Percentiles rank a stretch among this genome's conserved stretches.
Conservation (phyloP, 163 green algal genomes). For the Coccomyxa subellipsoidea region DNA sequence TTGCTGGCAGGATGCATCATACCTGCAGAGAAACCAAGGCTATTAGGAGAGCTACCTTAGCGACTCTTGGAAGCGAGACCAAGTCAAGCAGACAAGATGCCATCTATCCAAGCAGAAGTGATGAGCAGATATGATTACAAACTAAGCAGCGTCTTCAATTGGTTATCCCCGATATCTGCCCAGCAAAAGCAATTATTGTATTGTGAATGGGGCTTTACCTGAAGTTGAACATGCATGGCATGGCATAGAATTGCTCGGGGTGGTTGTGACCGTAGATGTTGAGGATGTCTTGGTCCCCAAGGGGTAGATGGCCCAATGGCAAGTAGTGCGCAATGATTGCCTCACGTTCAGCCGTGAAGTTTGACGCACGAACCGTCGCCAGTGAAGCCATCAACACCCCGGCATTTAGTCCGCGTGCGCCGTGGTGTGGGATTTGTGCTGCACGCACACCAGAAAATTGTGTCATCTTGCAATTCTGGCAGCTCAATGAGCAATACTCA, state of each 20-base stretch:
- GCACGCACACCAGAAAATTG: neutral
- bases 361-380: neutral
- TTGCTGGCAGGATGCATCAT: neutral
- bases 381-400: neutral
- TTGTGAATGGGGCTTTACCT: too few species aligned
- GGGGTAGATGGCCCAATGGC: neutral
- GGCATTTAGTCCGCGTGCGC: neutral
- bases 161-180: neutral
- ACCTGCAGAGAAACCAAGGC: neutral
- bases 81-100: too few species aligned
- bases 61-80: too few species aligned
- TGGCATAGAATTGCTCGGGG: neutral
- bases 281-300: conserved; percentile 5
- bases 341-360: neutral
- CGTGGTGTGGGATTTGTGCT: neutral
- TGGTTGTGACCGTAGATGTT: neutral
- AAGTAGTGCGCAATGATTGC: neutral
- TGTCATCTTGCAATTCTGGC: too few species aligned
- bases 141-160: neutral
- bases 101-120: neutral
- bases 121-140: neutral
- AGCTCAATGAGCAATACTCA: too few species aligned
- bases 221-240: conserved; percentile 9
- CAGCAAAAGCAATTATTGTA: too few species aligned
- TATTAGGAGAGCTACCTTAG: too few species aligned